Conservation (phyloP, 2,329 filamentous ascomycete species). For the Fusarium sp. region DNA sequence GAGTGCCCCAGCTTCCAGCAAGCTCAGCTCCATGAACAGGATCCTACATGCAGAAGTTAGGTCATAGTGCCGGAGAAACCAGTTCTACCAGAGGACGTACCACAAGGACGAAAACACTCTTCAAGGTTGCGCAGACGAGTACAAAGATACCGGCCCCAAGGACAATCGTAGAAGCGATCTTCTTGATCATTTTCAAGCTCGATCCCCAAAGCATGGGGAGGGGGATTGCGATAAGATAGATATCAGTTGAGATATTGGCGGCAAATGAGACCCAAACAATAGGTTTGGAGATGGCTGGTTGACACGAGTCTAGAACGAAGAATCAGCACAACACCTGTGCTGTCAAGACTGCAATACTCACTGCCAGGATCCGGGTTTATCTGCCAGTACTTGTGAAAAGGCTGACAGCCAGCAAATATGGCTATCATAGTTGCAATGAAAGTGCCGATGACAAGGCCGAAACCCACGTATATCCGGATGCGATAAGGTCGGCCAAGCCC, state of each 20-base stretch:
- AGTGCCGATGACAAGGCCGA: conserved; percentile 57
- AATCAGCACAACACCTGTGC: neutral
- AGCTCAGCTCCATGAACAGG: conserved; percentile 51
- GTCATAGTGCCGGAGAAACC: accelerated
- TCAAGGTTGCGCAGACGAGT: conserved; percentile 50
- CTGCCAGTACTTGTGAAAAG: conserved; percentile 66
- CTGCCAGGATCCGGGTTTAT: conserved; percentile 67
- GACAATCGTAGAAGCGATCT: conserved; percentile 51
- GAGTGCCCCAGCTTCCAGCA: conserved; percentile 52
- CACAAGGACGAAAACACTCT: conserved; percentile 51
- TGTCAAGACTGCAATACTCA: conserved; percentile 44
- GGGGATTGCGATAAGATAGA: conserved; percentile 67
- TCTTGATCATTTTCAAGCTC: conserved; percentile 48
- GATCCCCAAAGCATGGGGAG: conserved; percentile 59
- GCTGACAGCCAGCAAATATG: conserved; percentile 62
- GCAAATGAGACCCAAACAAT: conserved; percentile 62
- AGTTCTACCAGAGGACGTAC: conserved; percentile 33
- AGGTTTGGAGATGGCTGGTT: conserved; percentile 59
- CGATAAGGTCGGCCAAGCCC: conserved; percentile 52
- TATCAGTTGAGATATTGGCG: conserved; percentile 64
- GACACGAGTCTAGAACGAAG: conserved; percentile 53
- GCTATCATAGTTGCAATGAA: conserved; percentile 61
- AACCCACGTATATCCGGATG: conserved; percentile 60
- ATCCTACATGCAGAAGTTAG: conserved; percentile 41
- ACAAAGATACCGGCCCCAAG: conserved; percentile 55